phyloP scores from a whole-genome alignment of 2,329 filamentous ascomycete genomes.

The Xylariaceae sp. region DNA sequence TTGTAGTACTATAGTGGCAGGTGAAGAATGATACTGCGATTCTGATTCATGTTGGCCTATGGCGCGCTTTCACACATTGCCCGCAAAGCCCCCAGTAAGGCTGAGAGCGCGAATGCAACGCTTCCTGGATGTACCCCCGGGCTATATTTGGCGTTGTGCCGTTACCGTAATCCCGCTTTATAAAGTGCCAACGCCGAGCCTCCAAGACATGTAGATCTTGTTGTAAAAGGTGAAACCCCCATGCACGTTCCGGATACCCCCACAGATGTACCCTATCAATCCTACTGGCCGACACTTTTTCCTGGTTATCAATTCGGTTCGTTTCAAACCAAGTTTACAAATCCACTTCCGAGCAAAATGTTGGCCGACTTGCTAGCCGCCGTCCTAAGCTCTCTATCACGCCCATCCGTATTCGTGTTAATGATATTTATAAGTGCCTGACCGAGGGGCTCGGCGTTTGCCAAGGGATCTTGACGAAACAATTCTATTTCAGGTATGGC shows the following conservation, averaged over 20 bases:
- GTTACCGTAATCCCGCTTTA: slow-evolving; percentile 1
- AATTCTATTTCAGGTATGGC: slow-evolving; percentile 1
- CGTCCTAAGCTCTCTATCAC: background rate
- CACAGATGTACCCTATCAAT: slow-evolving; percentile 1
- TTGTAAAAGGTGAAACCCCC: background rate
- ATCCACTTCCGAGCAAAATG: background rate
- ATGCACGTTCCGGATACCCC: slow-evolving; percentile 3
- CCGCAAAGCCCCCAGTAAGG: slow-evolving; percentile 3
- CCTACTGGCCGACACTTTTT: background rate
- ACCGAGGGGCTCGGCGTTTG: too few relatives aligned
- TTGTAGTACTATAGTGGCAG: slow-evolving; percentile 13
- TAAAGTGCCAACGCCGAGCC: background rate
- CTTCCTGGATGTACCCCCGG: background rate
- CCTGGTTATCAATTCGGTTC: background rate
- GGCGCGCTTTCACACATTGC: slow-evolving; percentile 4
- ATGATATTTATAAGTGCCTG: too few relatives aligned
- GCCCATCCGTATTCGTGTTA: too few relatives aligned
- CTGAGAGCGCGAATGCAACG: slow-evolving; percentile 1
- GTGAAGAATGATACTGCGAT: slow-evolving; percentile 12
- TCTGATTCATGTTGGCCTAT: slow-evolving; percentile 8
- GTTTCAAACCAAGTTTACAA: background rate
- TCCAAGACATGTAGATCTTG: slow-evolving; percentile 1
- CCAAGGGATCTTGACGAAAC: background rate
- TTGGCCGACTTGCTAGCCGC: background rate
- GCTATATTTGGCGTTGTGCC: slow-evolving; percentile 2